Evolutionary conservation across 495 filamentous ascomycete genomes (phyloP).

Genomic region (Penicillium samsonianum): DNA sequence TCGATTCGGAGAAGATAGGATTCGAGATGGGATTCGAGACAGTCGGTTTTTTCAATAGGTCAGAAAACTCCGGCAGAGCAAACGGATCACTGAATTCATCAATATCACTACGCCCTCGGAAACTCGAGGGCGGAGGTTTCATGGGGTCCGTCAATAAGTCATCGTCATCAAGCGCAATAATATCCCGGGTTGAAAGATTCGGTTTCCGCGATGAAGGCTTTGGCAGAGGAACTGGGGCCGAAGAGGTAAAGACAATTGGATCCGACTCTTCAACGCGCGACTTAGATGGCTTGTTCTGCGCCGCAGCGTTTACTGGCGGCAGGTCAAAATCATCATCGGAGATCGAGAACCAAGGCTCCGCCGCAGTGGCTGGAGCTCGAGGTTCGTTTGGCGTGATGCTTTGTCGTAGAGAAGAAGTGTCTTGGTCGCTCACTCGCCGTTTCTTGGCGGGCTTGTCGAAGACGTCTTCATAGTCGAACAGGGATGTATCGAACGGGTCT

Average conservation of each 20-base stretch:
- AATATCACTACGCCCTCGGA: conserved; percentile 31
- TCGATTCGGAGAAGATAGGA: conserved; percentile 38
- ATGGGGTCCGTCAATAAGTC: conserved; percentile 21
- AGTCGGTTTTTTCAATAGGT: conserved; percentile 24
- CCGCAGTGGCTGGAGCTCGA: neutral
- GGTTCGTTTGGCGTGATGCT: conserved; percentile 3
- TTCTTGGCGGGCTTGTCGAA: conserved; percentile 42
- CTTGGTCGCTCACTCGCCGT: conserved; percentile 40
- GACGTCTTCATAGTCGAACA: conserved; percentile 38
- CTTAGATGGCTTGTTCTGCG: conserved; percentile 13
- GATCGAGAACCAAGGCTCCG: conserved; percentile 33
- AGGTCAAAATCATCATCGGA: conserved; percentile 40
- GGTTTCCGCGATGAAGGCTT: conserved; percentile 10
- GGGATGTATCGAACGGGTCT: conserved; percentile 50
- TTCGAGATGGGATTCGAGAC: conserved; percentile 18
- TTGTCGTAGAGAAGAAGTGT: conserved; percentile 6
- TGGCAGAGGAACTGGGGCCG: conserved; percentile 32
- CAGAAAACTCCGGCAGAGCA: conserved; percentile 32
- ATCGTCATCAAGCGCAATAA: conserved; percentile 43
- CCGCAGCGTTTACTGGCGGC: conserved; percentile 22
- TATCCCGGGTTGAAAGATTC: conserved; percentile 13
- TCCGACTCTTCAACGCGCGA: conserved; percentile 44
- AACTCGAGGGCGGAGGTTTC: neutral
- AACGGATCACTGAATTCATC: conserved; percentile 45
- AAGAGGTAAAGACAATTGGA: conserved; percentile 57